These are phyloP conservation scores for Mariannaea sp. DNA, from an alignment of 2,329 filamentous ascomycete genomes.

Conservation along the genomic window DNA sequence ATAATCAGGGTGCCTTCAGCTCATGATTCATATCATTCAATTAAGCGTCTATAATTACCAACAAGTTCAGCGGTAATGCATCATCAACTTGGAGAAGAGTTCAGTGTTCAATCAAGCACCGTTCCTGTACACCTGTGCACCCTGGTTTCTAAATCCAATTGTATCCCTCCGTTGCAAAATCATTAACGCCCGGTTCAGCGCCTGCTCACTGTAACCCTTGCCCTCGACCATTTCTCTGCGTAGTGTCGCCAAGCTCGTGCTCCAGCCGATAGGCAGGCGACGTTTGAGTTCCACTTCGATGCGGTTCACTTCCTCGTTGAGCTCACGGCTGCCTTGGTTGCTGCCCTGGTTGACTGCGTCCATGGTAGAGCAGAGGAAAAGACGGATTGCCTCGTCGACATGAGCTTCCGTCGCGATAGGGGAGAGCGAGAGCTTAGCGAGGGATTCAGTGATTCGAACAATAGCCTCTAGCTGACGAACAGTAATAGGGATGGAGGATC, in stretches of 20 bases:
- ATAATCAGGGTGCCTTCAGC: slow-evolving; percentile 5
- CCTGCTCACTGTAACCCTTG: slow-evolving; percentile 86
- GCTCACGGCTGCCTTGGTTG: slow-evolving; percentile 80
- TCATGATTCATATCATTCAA: slow-evolving; percentile 33
- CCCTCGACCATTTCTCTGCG: slow-evolving; percentile 90
- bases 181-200: slow-evolving; percentile 81
- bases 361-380: slow-evolving; percentile 97
- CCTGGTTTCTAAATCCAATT: slow-evolving; percentile 78
- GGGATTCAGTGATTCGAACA: slow-evolving; percentile 92
- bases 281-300: slow-evolving; percentile 89
- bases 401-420: slow-evolving; percentile 87
- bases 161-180: slow-evolving; percentile 87
- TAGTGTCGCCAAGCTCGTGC: slow-evolving; percentile 84
- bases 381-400: slow-evolving; percentile 94
- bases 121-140: slow-evolving; percentile 74
- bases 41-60: slow-evolving; percentile 21
- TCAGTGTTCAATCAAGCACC: slow-evolving; percentile 56
- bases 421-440: slow-evolving; percentile 87
- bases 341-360: slow-evolving; percentile 93
- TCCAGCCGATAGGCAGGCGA: slow-evolving; percentile 92
- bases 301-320: slow-evolving; percentile 86
- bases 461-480: slow-evolving; percentile 97
- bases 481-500: slow-evolving; percentile 95
- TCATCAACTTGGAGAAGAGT: slow-evolving; percentile 18
- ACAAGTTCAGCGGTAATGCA: slow-evolving; percentile 14